Conservation (phyloP, 169 alveolate species). For the Cryptosporidium sp. region DNA sequence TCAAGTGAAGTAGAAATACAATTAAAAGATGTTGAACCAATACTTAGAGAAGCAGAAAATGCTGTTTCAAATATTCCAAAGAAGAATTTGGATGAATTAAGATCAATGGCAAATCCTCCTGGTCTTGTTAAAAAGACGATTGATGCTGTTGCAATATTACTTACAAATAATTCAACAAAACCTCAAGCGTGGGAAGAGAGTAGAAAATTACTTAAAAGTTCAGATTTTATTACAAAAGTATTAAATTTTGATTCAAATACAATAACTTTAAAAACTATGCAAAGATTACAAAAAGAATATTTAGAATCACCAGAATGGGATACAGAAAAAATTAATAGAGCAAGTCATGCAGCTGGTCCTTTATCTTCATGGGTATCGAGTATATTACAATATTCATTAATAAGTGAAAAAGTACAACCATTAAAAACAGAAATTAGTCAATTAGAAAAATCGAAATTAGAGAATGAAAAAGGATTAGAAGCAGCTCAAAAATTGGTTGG, state of each 20-base stretch:
- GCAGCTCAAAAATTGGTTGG: conserved; percentile 83
- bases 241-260: conserved; percentile 88
- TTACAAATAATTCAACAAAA: conserved; percentile 86
- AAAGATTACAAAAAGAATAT: conserved; percentile 83
- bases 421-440: conserved; percentile 92
- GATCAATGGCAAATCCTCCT: conserved; percentile 95
- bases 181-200: conserved; percentile 95
- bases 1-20: conserved; percentile 88
- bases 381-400: conserved; percentile 88
- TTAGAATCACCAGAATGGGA: conserved; percentile 92
- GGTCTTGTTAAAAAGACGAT: conserved; percentile 93
- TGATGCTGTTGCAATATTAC: conserved; percentile 93
- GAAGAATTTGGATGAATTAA: conserved; percentile 90
- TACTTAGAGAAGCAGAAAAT: conserved; percentile 93
- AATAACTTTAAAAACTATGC: conserved; percentile 85
- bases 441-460: conserved; percentile 88
- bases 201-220: conserved; percentile 88
- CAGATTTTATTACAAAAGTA: conserved; percentile 91
- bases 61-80: conserved; percentile 93
- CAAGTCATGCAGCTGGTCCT: conserved; percentile 98
- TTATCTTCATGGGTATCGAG: conserved; percentile 95
- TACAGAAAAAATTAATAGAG: conserved; percentile 91
- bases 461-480: conserved; percentile 88
- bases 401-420: conserved; percentile 94
- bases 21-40: conserved; percentile 95